Base-by-base conservation (phyloP, 73 alveolate genomes). In the Paramecium pentaurelia region DNA sequence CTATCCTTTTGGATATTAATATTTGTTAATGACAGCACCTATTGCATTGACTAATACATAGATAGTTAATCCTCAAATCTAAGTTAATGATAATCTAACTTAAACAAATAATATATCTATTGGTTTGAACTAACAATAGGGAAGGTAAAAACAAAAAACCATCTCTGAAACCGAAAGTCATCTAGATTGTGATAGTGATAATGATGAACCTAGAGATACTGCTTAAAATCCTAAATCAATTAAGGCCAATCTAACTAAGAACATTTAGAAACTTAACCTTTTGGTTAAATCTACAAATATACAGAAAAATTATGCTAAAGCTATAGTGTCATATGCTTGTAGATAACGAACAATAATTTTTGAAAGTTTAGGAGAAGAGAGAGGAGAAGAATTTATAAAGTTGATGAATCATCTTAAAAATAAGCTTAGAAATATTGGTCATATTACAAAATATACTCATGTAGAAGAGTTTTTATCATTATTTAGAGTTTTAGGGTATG, bases 301-400 rank as follows among this genome's bases (percentile, higher is more conserved):
- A 14, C 44, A 80, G 27, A 80, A 80, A 20, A 80, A 80, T 49
- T 80, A 45, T 49, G 91, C 91, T 0, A 80, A 80, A 25, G 91
- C 91, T 12, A 80, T 80, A 27, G 77, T 80, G 4, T 80, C 44
- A 1, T 80, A 45, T 80, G 73, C 73, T 45, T 80, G 71, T 9
- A 16, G 75, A 6, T 27, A 80, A 42, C 8, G 91, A 7, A 18
- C 36, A 3, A 6, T 42, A 22, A 32, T 80, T 8, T 25, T 11
- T 27, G 20, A 47, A 27, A 45, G 7, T 12, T 8, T 80, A n/a
- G 91, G 91, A 9, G 51, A 44, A 44, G 27, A 80, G 8, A 8
- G 58, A 8, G 87, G 60, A 6, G 20, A 22, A 12, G 47, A 42
- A 42, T 80, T 80, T 8, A 27, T 80, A 22, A 28, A 49, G 30